These are phyloP conservation scores for Serendipita sp. DNA, from an alignment of 768 basidiomycete genomes.

Conservation along the genomic window DNA sequence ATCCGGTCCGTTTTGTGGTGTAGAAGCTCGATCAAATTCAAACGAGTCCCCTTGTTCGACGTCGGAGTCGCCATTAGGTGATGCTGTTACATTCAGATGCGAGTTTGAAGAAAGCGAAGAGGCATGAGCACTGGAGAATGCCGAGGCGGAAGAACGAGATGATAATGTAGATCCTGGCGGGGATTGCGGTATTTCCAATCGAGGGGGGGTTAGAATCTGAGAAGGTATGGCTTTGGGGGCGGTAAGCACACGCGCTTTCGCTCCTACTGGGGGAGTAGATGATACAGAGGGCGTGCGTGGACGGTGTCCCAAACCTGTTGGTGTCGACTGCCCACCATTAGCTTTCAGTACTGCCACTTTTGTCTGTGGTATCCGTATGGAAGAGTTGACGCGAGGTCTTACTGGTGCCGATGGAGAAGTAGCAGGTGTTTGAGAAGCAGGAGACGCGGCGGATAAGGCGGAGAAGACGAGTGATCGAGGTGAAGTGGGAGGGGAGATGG, in stretches of 20 bases:
- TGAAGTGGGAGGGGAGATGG: background rate
- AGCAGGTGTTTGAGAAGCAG: background rate
- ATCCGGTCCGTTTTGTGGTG: conserved; percentile 41
- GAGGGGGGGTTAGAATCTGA: background rate
- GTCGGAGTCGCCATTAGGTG: background rate
- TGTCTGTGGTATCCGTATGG: background rate
- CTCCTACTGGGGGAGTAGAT: background rate
- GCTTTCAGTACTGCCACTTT: background rate
- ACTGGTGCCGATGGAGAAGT: background rate
- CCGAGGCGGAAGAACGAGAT: background rate
- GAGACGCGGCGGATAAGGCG: background rate
- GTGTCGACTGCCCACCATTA: background rate
- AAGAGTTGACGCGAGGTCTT: background rate
- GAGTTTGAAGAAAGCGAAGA: background rate
- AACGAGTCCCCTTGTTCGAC: background rate
- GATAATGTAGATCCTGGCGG: conserved; percentile 1
- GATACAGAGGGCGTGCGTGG: background rate
- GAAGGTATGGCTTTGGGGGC: background rate
- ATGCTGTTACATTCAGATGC: background rate
- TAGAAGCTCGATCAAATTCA: conserved; percentile 28
- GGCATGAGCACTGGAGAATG: background rate
- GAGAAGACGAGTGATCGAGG: background rate
- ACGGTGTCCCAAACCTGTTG: background rate
- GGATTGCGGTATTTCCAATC: background rate
- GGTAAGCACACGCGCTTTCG: background rate